Evolutionary conservation across 2,329 filamentous ascomycete species (phyloP).

Genomic region (Sclerotinia sclerotiorum): DNA sequence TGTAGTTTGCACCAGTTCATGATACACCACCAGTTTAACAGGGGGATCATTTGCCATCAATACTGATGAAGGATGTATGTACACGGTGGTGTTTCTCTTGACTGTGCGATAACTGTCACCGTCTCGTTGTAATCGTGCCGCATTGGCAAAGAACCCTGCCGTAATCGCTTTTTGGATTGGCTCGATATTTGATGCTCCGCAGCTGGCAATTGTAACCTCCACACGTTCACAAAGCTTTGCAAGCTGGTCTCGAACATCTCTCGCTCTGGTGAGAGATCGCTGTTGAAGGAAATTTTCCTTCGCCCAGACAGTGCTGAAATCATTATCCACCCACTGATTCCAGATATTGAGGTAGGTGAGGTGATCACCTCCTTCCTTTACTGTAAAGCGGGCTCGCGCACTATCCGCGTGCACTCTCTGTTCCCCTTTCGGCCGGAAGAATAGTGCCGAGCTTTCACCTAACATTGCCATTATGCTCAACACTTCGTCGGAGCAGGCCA

Average conservation of each 20-base stretch:
- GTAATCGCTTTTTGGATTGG: slow-evolving; percentile 87
- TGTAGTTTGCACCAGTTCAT: slow-evolving; percentile 75
- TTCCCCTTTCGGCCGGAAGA: slow-evolving; percentile 85
- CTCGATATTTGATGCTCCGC: slow-evolving; percentile 67
- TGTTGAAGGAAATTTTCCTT: slow-evolving; percentile 94
- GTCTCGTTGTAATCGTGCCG: slow-evolving; percentile 76
- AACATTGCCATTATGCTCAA: slow-evolving; percentile 94
- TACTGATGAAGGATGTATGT: slow-evolving; percentile 85
- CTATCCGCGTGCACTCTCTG: slow-evolving; percentile 96
- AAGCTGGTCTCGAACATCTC: slow-evolving; percentile 90
- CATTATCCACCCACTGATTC: slow-evolving; percentile 92
- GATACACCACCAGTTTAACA: slow-evolving; percentile 81
- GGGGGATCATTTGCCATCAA: slow-evolving; percentile 75
- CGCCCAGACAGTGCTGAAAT: slow-evolving; percentile 84
- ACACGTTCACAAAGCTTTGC: slow-evolving; percentile 90
- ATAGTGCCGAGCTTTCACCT: slow-evolving; percentile 81
- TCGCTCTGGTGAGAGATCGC: slow-evolving; percentile 79
- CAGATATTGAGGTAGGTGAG: slow-evolving; percentile 87
- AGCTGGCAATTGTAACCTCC: slow-evolving; percentile 71
- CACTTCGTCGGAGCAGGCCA: slow-evolving; percentile 91
- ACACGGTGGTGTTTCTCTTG: slow-evolving; percentile 85
- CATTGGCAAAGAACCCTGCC: slow-evolving; percentile 92
- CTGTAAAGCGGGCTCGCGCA: slow-evolving; percentile 82
- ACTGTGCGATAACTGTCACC: slow-evolving; percentile 89
- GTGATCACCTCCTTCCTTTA: slow-evolving; percentile 89